Percentiles rank a stretch among this genome's conserved stretches.
Conservation (phyloP, 139 green algal genomes). For the Picochlorum sp. region DNA sequence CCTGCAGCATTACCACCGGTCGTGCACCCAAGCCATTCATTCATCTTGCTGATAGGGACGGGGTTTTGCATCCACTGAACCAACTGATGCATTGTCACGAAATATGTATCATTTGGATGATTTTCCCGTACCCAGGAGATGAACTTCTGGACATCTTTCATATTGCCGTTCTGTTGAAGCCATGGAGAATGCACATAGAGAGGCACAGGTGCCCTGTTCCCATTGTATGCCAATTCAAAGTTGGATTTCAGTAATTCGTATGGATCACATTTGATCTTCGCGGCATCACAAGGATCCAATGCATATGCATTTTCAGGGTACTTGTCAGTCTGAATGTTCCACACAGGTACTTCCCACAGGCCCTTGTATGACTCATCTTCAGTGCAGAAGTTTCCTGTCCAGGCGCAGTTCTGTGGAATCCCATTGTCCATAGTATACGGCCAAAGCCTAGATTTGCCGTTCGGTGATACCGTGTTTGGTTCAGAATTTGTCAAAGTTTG, state of each 20-base stretch:
- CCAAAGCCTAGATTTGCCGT: constrained; percentile 14
- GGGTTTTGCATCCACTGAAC: constrained; percentile 26
- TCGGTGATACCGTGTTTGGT: background rate
- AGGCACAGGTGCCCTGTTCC: constrained; percentile 25
- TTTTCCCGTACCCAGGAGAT: constrained; percentile 13
- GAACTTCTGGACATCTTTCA: constrained; percentile 2
- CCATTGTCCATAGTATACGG: constrained; percentile 26
- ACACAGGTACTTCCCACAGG: constrained; percentile 17
- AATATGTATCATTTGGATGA: constrained; percentile 14
- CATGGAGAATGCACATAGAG: constrained; percentile 24
- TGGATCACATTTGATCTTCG: constrained; percentile 11
- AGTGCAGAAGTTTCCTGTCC: constrained; percentile 6
- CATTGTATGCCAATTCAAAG: constrained; percentile 18
- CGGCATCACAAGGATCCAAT: constrained; percentile 19
- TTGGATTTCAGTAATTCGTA: constrained; percentile 17
- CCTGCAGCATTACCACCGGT: constrained; percentile 5
- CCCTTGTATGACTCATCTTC: constrained; percentile 2
- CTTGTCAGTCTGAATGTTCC: constrained; percentile 22
- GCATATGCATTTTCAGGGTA: constrained; percentile 24
- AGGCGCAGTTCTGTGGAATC: constrained; percentile 25
- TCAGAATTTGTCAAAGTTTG: background rate
- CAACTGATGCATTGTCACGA: constrained; percentile 26
- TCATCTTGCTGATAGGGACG: constrained; percentile 15
- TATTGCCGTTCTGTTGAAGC: background rate
- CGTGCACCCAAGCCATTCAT: background rate